Conservation (phyloP, 345 rosid genomes). For the Pistacia atlantica region DNA sequence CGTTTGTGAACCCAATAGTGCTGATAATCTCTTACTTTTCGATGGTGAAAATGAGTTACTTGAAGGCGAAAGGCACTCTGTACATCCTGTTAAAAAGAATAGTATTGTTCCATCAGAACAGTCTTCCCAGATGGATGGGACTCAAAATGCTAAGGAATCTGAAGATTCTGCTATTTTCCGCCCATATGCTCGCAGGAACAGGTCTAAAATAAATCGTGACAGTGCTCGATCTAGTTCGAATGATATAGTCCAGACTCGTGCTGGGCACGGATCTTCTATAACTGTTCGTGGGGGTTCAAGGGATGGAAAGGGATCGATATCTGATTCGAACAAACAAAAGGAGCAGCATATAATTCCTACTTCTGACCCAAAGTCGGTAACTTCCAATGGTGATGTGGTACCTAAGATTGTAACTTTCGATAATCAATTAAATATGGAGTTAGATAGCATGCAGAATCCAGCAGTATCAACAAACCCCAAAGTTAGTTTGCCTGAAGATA, state of each 20-base stretch:
- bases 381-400: constrained; percentile 61
- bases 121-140: constrained; percentile 63
- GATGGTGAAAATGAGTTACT: constrained; percentile 74
- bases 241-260: constrained; percentile 70
- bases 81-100: constrained; percentile 55
- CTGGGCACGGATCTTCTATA: constrained; percentile 65
- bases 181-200: constrained; percentile 94
- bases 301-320: constrained; percentile 52
- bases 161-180: constrained; percentile 99
- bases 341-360: constrained; percentile 52
- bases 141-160: constrained; percentile 74
- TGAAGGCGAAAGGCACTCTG: constrained; percentile 52
- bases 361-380: constrained; percentile 42
- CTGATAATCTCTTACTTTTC: constrained; percentile 84
- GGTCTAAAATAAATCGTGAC: constrained; percentile 87
- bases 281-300: constrained; percentile 54
- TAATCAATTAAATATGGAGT: constrained; percentile 43
- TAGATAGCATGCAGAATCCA: constrained; percentile 46
- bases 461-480: constrained; percentile 41
- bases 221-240: constrained; percentile 76
- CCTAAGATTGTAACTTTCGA: constrained; percentile 47
- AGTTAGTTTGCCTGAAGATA: constrained; percentile 38
- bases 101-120: constrained; percentile 59
- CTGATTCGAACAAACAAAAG: constrained; percentile 64
- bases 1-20: constrained; percentile 81